Evolutionary conservation across 2,329 filamentous ascomycete genomes (phyloP), one percentile per base, ranked within the genome.

Genomic region (Neoarthrinium moseri): DNA sequence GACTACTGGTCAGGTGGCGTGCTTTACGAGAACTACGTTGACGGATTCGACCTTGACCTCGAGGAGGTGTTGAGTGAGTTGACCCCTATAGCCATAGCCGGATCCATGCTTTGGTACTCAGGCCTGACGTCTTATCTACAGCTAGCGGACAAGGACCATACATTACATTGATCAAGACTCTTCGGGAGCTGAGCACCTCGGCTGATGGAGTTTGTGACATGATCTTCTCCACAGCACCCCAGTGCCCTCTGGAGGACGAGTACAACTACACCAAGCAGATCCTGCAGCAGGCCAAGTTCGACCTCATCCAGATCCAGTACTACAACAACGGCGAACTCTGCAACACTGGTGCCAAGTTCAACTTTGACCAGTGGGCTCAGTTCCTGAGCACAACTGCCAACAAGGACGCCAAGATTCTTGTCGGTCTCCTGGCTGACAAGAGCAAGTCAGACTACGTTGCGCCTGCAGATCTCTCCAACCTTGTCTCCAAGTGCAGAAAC

Each of bases 251-350:
- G 17, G 41, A 45, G 3, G 47, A 63, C 5, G 32, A 36, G 22
- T 44, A 44, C 20, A n/a, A 35, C 12, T 22, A 44, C 20, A 71
- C 80, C 57, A 66, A 67, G 36, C 50, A 56, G 1, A 71, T 80
- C 30, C 60, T 73, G 17, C 53, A 65, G 21, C 40, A 59, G 23
- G 58, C 65, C 30, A 27, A 49, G 20, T 60, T 60, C 23, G 68
- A 72, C 21, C 63, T 67, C 12, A 58, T 72, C 32, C 74, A 71
- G 55, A 57, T 77, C 41, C 73, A 75, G 60, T 77, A 75, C 58
- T 76, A 74, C 62, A 74, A 75, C 64, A 75, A 75, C 56, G 74
- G 71, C 53, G 64, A 69, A 35, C n/a, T n/a, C n/a, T n/a, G n/a
- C n/a, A 58, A 62, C 21, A 54, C 59, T 34, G 37, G 49, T 13